Evolutionary conservation across 2,329 filamentous ascomycete species (phyloP), one percentile per base, ranked within the genome.

Genomic region (Cadophora luteo-olivacea): DNA sequence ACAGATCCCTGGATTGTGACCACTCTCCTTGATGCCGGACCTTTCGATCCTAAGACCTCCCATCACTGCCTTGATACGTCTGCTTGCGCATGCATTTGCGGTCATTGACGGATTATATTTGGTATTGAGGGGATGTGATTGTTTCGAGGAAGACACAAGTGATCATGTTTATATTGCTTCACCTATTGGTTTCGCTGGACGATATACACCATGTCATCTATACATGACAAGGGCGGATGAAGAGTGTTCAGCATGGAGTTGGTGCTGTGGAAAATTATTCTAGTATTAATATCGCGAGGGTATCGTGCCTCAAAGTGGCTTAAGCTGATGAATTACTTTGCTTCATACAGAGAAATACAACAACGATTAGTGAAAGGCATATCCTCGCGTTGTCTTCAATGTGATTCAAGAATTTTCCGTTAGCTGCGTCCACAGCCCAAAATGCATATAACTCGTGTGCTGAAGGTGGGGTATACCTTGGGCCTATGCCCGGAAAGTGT

Each of bases 1-100:
- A 19, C 33, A 55, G 52, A 55, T n/a, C 25, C 52, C 25, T 55
- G 52, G 52, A 14, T 55, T 29, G 52, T 55, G 19, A 16, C 52
- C 25, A 33, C 52, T n/a, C 7, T 55, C 16, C 24, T 55, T 14
- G 52, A 55, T 11, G 52, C 25, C 29, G 52, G 52, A 32, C 25
- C 52, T 8, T 55, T 55, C 29, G 52, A 55, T n/a, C 25, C 52
- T 2, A 16, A 33, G 29, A 19, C 52, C 16, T 55, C 25, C 8
- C 52, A 55, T 29, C 52, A 14, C 16, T n/a, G 25, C 29, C 25
- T 55, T 29, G 29, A 55, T 32, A 55, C 5, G 3, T 55, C 52
- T 19, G 52, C 29, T 5, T 55, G 29, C 29, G 52, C 14, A n/a
- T 55, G 52, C 29, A 55, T 33, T 1, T 55, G n/a, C 29, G 33